phyloP scores from a whole-genome alignment of 495 filamentous ascomycete genomes.

The Aspergillus baeticus region DNA sequence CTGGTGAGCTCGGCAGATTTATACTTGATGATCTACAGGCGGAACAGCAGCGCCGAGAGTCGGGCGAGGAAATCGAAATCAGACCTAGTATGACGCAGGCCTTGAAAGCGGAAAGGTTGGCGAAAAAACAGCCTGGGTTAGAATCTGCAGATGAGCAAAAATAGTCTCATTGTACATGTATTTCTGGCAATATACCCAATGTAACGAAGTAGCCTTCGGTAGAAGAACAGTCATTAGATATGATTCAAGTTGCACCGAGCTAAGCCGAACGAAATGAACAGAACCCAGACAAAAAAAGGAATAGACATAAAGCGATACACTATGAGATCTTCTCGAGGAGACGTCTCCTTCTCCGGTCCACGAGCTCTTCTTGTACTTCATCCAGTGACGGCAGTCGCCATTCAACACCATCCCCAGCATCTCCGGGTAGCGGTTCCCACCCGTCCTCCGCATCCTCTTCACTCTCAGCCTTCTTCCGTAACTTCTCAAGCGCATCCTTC shows the following conservation, averaged over 20 bases:
- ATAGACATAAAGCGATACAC: slow-evolving; percentile 15
- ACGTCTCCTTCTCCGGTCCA: slow-evolving; percentile 79
- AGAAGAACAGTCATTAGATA: slow-evolving; percentile 4
- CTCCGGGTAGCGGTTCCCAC: slow-evolving; percentile 87
- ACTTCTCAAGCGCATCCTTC: slow-evolving; percentile 68
- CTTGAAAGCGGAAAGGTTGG: slow-evolving; percentile 35
- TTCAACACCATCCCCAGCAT: slow-evolving; percentile 74
- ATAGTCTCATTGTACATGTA: slow-evolving; percentile 13
- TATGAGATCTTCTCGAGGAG: slow-evolving; percentile 77
- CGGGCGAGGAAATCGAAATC: slow-evolving; percentile 36
- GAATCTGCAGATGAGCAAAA: slow-evolving; percentile 18
- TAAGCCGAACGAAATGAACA: slow-evolving; percentile 3
- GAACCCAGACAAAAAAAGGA: slow-evolving; percentile 4
- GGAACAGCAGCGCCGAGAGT: slow-evolving; percentile 45
- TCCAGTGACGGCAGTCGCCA: slow-evolving; percentile 86
- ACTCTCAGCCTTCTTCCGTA: slow-evolving; percentile 46
- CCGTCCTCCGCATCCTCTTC: slow-evolving; percentile 45
- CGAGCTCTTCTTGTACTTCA: slow-evolving; percentile 88
- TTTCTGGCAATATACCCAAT: background rate
- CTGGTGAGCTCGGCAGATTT: slow-evolving; percentile 72
- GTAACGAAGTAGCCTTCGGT: background rate
- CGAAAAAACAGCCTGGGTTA: slow-evolving; percentile 28
- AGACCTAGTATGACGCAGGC: slow-evolving; percentile 45
- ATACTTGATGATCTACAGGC: slow-evolving; percentile 74
- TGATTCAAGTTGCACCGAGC: slow-evolving; percentile 6